These are phyloP conservation scores for Acacia concinna DNA, from an alignment of 331 rosid genomes.

Conservation along the genomic window DNA sequence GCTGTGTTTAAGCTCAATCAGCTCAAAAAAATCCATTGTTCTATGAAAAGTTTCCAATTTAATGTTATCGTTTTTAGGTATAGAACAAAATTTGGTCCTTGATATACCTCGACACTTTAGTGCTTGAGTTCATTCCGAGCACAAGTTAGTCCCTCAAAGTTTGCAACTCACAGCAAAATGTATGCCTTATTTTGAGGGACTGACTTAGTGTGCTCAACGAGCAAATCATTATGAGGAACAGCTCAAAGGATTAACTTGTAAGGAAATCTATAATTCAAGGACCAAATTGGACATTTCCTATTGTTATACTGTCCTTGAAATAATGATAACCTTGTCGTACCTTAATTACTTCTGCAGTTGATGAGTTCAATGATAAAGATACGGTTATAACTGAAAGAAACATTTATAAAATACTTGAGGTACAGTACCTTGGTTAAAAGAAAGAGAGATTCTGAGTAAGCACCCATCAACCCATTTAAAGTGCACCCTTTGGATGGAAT, in stretches of 20 bases:
- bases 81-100: not conserved
- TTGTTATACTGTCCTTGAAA: not conserved
- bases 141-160: not conserved
- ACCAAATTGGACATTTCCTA: not conserved
- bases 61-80: not conserved
- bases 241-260: not conserved
- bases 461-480: conserved; percentile 58
- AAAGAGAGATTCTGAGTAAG: conserved; percentile 75
- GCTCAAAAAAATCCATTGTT: not conserved
- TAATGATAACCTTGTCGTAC: not conserved
- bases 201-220: not conserved
- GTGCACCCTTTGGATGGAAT: conserved; percentile 55
- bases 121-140: not conserved
- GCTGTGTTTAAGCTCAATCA: not conserved
- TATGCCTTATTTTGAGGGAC: not conserved
- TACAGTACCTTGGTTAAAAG: conserved; percentile 77
- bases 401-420: not conserved
- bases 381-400: too few relatives aligned
- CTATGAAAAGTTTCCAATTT: not conserved
- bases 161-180: not conserved
- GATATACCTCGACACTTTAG: not conserved
- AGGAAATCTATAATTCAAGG: not conserved
- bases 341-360: not conserved
- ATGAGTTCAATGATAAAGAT: not conserved
- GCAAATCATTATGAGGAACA: not conserved